Base-by-base conservation (phyloP, 208 protist genomes). In the Leptomonas seymouri region DNA sequence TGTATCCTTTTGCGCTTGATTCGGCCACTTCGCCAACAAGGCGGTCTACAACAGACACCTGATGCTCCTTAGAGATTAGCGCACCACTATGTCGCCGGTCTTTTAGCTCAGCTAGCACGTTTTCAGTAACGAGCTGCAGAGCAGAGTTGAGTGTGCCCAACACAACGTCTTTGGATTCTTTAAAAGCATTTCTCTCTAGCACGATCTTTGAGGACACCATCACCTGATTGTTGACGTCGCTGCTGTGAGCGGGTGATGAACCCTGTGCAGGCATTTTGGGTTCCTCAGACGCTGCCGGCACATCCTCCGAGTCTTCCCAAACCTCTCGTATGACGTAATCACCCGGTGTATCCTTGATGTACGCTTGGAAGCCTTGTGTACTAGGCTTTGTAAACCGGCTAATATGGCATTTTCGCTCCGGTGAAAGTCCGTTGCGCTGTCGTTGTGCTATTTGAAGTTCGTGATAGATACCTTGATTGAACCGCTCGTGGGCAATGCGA, bases 391-490 rank as follows among this genome's bases (percentile, higher is more conserved):
- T 82, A 60, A 91, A 90, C 31, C 91, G 87, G 44, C 78, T 82
- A 39, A 96, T 89, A 59, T 93, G 85, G 55, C 81, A 93, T 49
- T 86, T 86, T 20, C 85, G 77, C 48, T 93, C 84, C 2, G 86
- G 66, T 9, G 86, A 70, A 20, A 93, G 79, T 21, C 74, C 68
- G 30, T 96, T 80, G 41, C 86, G 87, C 58, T 82, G 78, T 2
- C 85, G 81, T 66, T 96, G 87, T 0, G 91, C 91, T 15, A 88
- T 41, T 25, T 87, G 81, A 49, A 96, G 80, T 62, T 96, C 91
- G 66, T 93, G 91, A 46, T 91, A 89, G 48, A 96, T 67, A 18
- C 87, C 87, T 42, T 91, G 79, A 67, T 93, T 93, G 76, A 91
- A 76, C 1, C 87, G 85, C 69, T 96, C 88, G 41, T 96, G 91